Base-by-base conservation (phyloP, 78 protist genomes). In the Monosiga brevicollis region DNA sequence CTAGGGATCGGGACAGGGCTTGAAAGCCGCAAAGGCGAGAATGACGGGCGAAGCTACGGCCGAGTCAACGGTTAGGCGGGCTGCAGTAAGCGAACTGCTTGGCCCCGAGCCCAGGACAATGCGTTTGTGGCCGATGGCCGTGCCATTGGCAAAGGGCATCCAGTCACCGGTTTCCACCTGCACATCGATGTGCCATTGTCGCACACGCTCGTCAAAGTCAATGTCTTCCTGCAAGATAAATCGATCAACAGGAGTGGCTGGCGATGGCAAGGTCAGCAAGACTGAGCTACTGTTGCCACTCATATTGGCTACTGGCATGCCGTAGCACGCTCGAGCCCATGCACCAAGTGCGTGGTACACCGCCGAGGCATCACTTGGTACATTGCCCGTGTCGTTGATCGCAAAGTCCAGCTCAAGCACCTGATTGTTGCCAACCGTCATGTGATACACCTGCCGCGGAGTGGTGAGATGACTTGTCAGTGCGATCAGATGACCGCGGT, bases 391-490 rank as follows among this genome's bases (percentile, higher is more conserved):
- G 80, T 54, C 62, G 11, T 76, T 38, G 2, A 76, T 41, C 20
- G 80, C 80, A 76, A 76, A 40, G 80, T 76, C 80, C 43, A 76
- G 22, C 80, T 76, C 80, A 42, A 76, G 9, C 22, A 38, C 23
- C 25, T 42, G 23, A 10, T 41, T 29, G 10, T 42, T 29, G 6
- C 80, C 80, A 2, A 76, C 80, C 25, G 80, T 76, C 6, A 11
- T 29, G 41, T 76, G 80, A 10, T 76, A 76, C 70, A 76, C 80
- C 22, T 55, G 71, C n/a, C n/a, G n/a, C n/a, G n/a, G n/a, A n/a
- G n/a, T n/a, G n/a, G n/a, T n/a, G n/a, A n/a, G n/a, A n/a, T n/a
- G n/a, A n/a, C n/a, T n/a, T n/a, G n/a, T n/a, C n/a, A n/a, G n/a
- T n/a, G n/a, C n/a, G n/a, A n/a, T n/a, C n/a, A n/a, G n/a, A n/a